These are phyloP conservation scores for Incumbomyces delicatus DNA, from an alignment of 2,329 filamentous ascomycete genomes.

Conservation along the genomic window DNA sequence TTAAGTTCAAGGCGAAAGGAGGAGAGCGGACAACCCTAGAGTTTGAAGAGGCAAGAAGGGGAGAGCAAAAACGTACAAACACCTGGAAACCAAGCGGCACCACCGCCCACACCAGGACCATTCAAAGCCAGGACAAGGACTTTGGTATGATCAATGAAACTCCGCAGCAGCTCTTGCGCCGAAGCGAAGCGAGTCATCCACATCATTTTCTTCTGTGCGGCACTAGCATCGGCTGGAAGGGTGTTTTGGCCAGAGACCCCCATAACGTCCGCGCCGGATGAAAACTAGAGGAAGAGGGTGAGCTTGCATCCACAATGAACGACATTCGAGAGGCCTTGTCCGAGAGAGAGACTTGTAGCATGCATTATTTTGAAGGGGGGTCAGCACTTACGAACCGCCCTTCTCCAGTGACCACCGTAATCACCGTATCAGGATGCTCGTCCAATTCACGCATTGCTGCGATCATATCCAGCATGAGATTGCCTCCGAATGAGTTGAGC, in stretches of 20 bases:
- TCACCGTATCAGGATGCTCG: conserved; percentile 39
- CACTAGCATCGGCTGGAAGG: not conserved
- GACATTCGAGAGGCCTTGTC: too few relatives aligned
- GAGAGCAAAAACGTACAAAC: conserved; percentile 15
- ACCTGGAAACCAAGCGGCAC: conserved; percentile 43
- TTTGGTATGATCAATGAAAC: conserved; percentile 42
- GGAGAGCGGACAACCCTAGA: too few relatives aligned
- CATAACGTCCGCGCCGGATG: conserved; percentile 40
- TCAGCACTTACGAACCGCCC: conserved; percentile 30
- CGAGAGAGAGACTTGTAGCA: too few relatives aligned
- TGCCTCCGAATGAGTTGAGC: conserved; percentile 41
- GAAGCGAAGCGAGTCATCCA: not conserved
- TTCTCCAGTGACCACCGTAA: conserved; percentile 43
- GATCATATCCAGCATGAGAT: conserved; percentile 35
- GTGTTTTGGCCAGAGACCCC: conserved; percentile 17
- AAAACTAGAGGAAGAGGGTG: conserved; percentile 25
- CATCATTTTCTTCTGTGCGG: not conserved
- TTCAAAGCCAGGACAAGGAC: conserved; percentile 43
- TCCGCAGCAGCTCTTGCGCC: conserved; percentile 27
- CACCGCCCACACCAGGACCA: conserved; percentile 41
- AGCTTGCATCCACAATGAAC: too few relatives aligned
- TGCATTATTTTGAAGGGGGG: too few relatives aligned
- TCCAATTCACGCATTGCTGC: conserved; percentile 36
- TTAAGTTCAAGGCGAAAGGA: too few relatives aligned
- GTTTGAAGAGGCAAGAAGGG: too few relatives aligned